Conservation (phyloP, 176 grass and related monocot genomes). For the Echinochloa phyllopogon region DNA sequence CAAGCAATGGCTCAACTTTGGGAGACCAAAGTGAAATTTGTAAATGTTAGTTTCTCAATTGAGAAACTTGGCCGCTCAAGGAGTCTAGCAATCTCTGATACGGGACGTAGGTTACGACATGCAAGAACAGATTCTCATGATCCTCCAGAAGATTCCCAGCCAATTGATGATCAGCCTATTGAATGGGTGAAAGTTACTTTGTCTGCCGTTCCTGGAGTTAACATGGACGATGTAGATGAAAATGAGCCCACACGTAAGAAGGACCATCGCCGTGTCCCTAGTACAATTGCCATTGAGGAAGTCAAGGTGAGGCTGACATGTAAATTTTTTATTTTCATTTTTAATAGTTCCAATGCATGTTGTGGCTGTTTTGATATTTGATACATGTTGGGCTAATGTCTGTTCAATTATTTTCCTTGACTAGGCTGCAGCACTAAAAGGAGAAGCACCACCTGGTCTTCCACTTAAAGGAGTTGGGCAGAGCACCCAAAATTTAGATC, state of each 20-base stretch:
- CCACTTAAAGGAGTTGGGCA: constrained; percentile 85
- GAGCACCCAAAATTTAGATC: constrained; percentile 65
- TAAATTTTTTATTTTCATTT: constrained; percentile 20
- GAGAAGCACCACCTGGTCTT: constrained; percentile 84
- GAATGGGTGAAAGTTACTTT: constrained; percentile 92
- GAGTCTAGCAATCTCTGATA: constrained; percentile 57
- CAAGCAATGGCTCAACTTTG: constrained; percentile 95
- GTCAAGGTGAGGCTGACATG: constrained; percentile 71
- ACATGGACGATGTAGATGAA: constrained; percentile 91
- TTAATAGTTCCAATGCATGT: background rate
- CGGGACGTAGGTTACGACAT: constrained; percentile 33
- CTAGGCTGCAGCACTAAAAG: constrained; percentile 93
- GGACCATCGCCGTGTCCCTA: constrained; percentile 93
- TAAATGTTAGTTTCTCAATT: constrained; percentile 86
- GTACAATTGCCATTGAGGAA: constrained; percentile 99
- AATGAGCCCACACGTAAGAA: constrained; percentile 73
- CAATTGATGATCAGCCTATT: constrained; percentile 52
- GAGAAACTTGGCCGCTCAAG: constrained; percentile 81
- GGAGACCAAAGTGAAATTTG: constrained; percentile 98
- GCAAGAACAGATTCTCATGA: constrained; percentile 39
- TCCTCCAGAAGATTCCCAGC: constrained; percentile 34
- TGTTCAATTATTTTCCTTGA: constrained; percentile 44
- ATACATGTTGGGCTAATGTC: constrained; percentile 14
- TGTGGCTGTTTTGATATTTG: background rate
- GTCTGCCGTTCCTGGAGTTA: constrained; percentile 86